These are phyloP conservation scores for Lactarius trivialis DNA, from an alignment of 768 basidiomycete genomes.

Conservation along the genomic window DNA sequence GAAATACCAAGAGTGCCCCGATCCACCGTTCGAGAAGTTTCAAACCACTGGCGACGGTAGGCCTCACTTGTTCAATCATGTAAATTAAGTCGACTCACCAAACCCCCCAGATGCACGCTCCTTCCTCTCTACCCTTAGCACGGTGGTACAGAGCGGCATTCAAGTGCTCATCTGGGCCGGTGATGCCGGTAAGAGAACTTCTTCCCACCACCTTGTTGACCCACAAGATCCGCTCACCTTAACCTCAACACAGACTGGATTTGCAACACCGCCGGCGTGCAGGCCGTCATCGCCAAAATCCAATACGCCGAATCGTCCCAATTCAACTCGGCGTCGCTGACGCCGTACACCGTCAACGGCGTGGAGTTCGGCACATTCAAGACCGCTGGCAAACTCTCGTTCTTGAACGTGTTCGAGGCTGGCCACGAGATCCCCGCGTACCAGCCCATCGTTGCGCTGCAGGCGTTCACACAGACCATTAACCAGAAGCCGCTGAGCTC, in stretches of 20 bases:
- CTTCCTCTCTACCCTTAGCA: neutral
- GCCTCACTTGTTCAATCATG: constrained; percentile 23
- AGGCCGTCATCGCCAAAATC: constrained; percentile 43
- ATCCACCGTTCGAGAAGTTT: constrained; percentile 35
- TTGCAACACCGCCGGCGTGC: constrained; percentile 40
- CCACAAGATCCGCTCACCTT: too few species aligned
- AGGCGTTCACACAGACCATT: constrained; percentile 20
- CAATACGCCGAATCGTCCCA: constrained; percentile 29
- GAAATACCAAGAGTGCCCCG: constrained; percentile 32
- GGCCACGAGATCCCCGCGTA: constrained; percentile 27
- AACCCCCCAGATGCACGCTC: constrained; percentile 25
- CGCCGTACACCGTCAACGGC: constrained; percentile 40
- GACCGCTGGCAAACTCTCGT: constrained; percentile 42
- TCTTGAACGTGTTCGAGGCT: constrained; percentile 40
- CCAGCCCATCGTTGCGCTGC: constrained; percentile 10
- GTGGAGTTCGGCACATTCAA: constrained; percentile 40
- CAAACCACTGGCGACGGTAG: constrained; percentile 42
- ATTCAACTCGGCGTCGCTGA: constrained; percentile 36
- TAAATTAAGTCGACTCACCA: constrained; percentile 15
- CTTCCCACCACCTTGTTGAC: too few species aligned
- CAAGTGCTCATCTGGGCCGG: constrained; percentile 47
- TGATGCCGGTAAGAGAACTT: constrained; percentile 22
- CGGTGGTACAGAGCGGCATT: constrained; percentile 22
- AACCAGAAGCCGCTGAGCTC: constrained; percentile 8
- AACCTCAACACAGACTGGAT: constrained; percentile 46